Evolutionary conservation across 257 asterid genomes (phyloP), one percentile per base, ranked within the genome.

Genomic region (Solanum tarijense): DNA sequence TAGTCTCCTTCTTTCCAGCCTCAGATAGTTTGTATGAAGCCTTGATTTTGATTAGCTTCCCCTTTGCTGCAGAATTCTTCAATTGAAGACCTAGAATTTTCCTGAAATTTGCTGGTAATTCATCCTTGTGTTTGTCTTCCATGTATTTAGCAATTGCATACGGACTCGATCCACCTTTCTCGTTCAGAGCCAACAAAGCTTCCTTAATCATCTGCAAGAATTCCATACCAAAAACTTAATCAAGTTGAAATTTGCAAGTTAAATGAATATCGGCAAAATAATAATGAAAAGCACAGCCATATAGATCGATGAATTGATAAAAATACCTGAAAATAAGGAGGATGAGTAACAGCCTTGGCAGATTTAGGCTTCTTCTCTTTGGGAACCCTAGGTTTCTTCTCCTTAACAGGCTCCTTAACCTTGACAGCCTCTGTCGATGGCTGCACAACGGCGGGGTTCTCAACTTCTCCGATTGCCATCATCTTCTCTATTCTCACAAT

Each of bases 11-110:
- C 90, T 90, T 91, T 1, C 88, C 92, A 4, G 93, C 69, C 7
- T 90, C 96, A 9, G 94, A 91, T 20, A 95, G 36, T 92, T 94
- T 94, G 92, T 92, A 95, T 0, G 98, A 95, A 23, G 98, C 98
- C 88, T 95, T 95, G 89, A 95, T 75, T 90, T 95, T 95, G 87
- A 87, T 85, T 2, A 95, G 94, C 86, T 95, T 95, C 18, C 95
- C 97, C 86, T 88, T 95, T 0, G 93, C 38, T 2, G 95, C 94
- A 16, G 93, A 91, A 88, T 95, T 95, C 88, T 94, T 95, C 89
- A 94, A 87, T 65, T 95, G 97, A 34, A 93, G 94, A 12, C 92
- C 95, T 1, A 95, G 79, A 25, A 91, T 93, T 68, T 94, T 94
- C 91, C 96, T 62, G 92, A 95, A 95, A 86, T 95, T 95, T 21